Percentiles rank a stretch among this genome's conserved stretches.
Evolutionary conservation across 805 yeast genomes (phyloP).

Genomic region (Hanseniaspora guilliermondii): DNA sequence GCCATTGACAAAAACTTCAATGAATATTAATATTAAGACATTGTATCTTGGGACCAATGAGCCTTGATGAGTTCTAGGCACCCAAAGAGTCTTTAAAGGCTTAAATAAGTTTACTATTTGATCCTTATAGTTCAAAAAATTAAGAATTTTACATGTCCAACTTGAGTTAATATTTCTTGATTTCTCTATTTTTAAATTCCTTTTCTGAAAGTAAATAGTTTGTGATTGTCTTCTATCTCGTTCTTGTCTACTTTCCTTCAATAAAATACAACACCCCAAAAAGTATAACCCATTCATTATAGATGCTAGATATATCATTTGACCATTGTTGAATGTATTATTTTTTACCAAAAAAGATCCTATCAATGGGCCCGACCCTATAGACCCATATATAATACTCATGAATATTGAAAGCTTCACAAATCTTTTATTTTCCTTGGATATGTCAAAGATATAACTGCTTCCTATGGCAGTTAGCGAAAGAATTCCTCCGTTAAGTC

Average conservation of each 20-base stretch:
- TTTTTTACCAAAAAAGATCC: slow-evolving; percentile 19
- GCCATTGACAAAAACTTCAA: slow-evolving; percentile 20
- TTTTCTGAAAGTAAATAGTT: background rate
- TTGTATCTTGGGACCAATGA: slow-evolving; percentile 18
- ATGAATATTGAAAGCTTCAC: slow-evolving; percentile 18
- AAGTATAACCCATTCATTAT: slow-evolving; percentile 12
- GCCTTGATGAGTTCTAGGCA: slow-evolving; percentile 15
- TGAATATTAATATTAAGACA: slow-evolving; percentile 16
- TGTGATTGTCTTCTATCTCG: slow-evolving; percentile 41
- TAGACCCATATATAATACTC: slow-evolving; percentile 19
- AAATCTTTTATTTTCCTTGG: slow-evolving; percentile 16
- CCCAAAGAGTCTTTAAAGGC: slow-evolving; percentile 19
- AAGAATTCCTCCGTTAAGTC: slow-evolving; percentile 20
- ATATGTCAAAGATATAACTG: slow-evolving; percentile 20
- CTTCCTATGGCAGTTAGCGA: slow-evolving; percentile 21
- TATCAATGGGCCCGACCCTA: slow-evolving; percentile 20
- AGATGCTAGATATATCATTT: slow-evolving; percentile 8
- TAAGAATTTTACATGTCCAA: background rate
- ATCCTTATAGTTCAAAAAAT: slow-evolving; percentile 4
- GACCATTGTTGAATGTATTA: slow-evolving; percentile 4
- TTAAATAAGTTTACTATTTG: slow-evolving; percentile 31
- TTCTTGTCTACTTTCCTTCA: slow-evolving; percentile 52
- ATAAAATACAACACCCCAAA: slow-evolving; percentile 19
- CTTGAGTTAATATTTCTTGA: background rate
- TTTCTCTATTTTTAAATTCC: background rate